Evolutionary conservation across 148 eudicot species (phyloP).

Genomic region (Mesembryanthemum crystallinum): DNA sequence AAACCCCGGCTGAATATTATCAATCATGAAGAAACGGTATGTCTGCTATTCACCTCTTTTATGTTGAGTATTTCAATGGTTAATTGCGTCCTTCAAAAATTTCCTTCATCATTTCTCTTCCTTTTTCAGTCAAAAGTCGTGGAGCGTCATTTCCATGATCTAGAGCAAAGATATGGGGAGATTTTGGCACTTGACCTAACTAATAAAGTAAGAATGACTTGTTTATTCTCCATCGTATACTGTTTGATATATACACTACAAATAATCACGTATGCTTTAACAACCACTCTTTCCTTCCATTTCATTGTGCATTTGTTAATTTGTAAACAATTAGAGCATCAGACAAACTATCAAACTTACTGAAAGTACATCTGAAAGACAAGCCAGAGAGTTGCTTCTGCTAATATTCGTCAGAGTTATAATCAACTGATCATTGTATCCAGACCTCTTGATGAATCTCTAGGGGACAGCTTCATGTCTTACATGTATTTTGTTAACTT

Average conservation of each 20-base stretch:
- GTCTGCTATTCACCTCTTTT: slow-evolving; percentile 26
- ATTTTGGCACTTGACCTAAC: slow-evolving; percentile 77
- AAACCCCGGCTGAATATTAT: slow-evolving; percentile 81
- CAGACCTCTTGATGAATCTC: neutral
- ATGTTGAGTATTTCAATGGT: neutral
- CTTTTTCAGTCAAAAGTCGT: slow-evolving; percentile 62
- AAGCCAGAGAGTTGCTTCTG: neutral
- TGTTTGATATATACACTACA: neutral
- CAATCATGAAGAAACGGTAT: slow-evolving; percentile 71
- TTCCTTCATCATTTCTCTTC: neutral
- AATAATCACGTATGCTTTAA: neutral
- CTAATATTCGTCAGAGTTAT: neutral
- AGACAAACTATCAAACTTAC: too few species aligned
- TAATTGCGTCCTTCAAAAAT: slow-evolving; percentile 9
- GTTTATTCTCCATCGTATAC: neutral
- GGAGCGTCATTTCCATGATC: slow-evolving; percentile 87
- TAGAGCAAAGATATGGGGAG: slow-evolving; percentile 84
- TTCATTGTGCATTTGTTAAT: neutral
- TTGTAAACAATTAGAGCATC: neutral
- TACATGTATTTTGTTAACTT: neutral
- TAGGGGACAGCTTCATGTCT: neutral
- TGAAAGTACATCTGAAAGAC: neutral
- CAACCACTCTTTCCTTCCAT: neutral
- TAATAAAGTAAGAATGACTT: slow-evolving; percentile 52
- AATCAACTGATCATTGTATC: neutral